Base-by-base conservation (phyloP, 768 basidiomycete species). In the Phlegmacium glaucopus region DNA sequence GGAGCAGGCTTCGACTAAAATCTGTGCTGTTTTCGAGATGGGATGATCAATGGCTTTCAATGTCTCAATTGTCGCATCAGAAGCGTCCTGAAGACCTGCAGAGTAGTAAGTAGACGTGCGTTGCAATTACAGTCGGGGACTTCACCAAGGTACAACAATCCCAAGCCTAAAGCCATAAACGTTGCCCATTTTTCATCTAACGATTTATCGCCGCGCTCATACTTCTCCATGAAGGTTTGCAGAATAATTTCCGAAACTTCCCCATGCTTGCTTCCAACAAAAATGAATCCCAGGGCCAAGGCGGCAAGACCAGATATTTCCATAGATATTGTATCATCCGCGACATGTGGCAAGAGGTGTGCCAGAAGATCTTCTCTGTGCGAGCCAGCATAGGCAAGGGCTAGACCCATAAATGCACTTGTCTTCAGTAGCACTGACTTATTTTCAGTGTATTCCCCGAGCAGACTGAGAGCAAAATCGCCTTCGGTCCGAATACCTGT, bases 121-220 rank as follows among this genome's bases (percentile, higher is more conserved):
- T n/a, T 6, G 11, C 8, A 1, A 13, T 25, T 6, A 13, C 26
- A 27, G 22, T 13, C 27, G 45, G 6, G 4, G 42, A 16, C 69
- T 78, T 46, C 50, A 94, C 94, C 94, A 35, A 98, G 78, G 68
- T 88, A 98, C 25, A 97, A 73, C 53, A 99, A 70, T 2, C 89
- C 96, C 32, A 99, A 71, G 15, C 93, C 95, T 30, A 99, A 71
- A 9, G 77, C 85, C 79, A 97, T 80, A 65, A 93, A 99, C 42
- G 88, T 74, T 2, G 90, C 82, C 94, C 95, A 99, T 68, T 96
- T 96, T 66, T 94, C 93, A 49, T 85, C 83, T 8, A 98, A 70
- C 16, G 83, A 80, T 50, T 80, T 79, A 47, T 85, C 85, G 1
- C 78, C 81, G 28, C 80, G 70, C 49, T 79, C 76, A 32, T 64